Evolutionary conservation across 768 basidiomycete species (phyloP), one percentile per base, ranked within the genome.

Genomic region (Trametes sanguinea): DNA sequence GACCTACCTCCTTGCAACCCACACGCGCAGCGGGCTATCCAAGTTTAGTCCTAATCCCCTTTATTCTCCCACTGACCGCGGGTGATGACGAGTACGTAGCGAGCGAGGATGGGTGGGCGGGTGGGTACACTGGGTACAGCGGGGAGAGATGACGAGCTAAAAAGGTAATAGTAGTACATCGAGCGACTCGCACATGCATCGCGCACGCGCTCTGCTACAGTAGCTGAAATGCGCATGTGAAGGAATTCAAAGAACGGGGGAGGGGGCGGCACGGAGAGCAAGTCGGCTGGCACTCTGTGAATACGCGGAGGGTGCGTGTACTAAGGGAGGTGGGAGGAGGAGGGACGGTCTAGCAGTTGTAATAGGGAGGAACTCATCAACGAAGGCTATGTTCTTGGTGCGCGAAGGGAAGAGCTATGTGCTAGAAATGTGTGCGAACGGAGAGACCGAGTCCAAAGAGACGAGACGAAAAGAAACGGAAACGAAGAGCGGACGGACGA

Each of bases 31-130:
- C 30, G 43, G 27, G 14, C 54, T 2, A 6, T 6, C 35, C 39
- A 39, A 29, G 40, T 9, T 16, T 53, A 37, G 54, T 53, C 63
- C 63, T 60, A 44, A 64, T 64, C 63, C 63, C 63, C 63, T 64
- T 64, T 56, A 64, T 64, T 64, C 63, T 60, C 58, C 63, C 63
- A 51, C 63, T 57, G 63, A 64, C 63, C 63, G 63, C 58, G 39
- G n/a, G 53, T 33, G 43, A 30, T 46, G n/a, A 27, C 29, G 46
- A 22, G 39, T 42, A 35, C 29, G n/a, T n/a, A 60, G 63, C 42
- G 54, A 60, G 58, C 51, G 57, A 47, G 45, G 17, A 22, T 30
- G 32, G 48, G 48, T 30, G 11, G 30, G 48, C 32, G 16, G 48
- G 27, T 6, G 16, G 44, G 44, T n/a, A n/a, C 13, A 46, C 35